These are phyloP conservation scores for Cucurbita maxima DNA, from an alignment of 306 rosid species.

Conservation along the genomic window DNA sequence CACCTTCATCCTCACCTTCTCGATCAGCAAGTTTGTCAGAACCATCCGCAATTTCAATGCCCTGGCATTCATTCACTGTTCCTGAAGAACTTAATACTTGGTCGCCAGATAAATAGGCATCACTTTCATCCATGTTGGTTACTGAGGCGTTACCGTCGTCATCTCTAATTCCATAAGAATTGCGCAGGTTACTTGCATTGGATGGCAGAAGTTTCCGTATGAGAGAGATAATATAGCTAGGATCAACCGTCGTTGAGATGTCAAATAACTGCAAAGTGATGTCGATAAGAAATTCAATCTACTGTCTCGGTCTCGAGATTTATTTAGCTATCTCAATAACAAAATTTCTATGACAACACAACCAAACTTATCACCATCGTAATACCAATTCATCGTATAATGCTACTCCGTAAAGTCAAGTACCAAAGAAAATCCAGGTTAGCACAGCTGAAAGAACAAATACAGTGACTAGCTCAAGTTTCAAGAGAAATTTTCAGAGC, in stretches of 20 bases:
- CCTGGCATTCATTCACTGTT: conserved; percentile 11
- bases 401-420: background rate
- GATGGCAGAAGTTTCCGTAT: conserved; percentile 72
- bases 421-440: background rate
- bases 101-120: conserved; percentile 9
- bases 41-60: conserved; percentile 32
- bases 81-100: background rate
- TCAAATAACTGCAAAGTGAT: conserved; percentile 59
- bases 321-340: background rate
- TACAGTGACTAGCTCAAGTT: background rate
- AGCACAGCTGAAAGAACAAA: background rate
- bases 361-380: background rate
- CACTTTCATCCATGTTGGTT: conserved; percentile 13
- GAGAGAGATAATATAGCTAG: conserved; percentile 70
- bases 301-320: background rate
- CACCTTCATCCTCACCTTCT: conserved; percentile 14
- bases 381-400: background rate
- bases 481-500: background rate
- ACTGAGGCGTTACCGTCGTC: conserved; percentile 5
- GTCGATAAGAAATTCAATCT: background rate
- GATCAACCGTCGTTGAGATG: conserved; percentile 85
- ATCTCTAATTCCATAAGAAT: conserved; percentile 8
- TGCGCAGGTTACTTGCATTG: conserved; percentile 8
- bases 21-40: conserved; percentile 13
- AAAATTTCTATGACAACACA: background rate